These are phyloP conservation scores for Rosa lucieae DNA, from an alignment of 306 rosid species.

Conservation along the genomic window DNA sequence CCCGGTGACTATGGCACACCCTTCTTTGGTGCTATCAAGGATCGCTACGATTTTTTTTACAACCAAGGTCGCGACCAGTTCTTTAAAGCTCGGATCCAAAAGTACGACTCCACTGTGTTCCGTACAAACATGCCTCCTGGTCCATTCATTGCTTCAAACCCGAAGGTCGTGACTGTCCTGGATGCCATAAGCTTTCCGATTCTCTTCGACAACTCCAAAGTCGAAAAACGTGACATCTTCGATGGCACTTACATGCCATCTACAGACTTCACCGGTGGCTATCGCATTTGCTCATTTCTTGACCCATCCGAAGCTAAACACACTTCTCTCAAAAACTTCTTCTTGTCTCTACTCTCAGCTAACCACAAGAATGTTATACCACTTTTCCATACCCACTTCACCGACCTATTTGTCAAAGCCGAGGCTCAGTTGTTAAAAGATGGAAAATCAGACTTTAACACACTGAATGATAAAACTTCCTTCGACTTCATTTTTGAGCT, in stretches of 20 bases:
- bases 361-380: conserved; percentile 46
- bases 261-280: conserved; percentile 58
- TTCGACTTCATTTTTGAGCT: conserved; percentile 57
- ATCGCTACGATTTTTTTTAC: conserved; percentile 62
- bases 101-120: conserved; percentile 58
- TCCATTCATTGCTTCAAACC: conserved; percentile 56
- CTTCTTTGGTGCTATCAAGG: conserved; percentile 52
- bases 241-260: conserved; percentile 90
- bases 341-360: conserved; percentile 30
- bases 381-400: conserved; percentile 32
- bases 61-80: conserved; percentile 55
- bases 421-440: conserved; percentile 29
- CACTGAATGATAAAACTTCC: conserved; percentile 14
- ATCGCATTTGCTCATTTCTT: conserved; percentile 58
- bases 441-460: conserved; percentile 27
- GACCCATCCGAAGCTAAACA: conserved; percentile 65
- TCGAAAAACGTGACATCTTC: conserved; percentile 57
- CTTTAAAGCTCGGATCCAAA: conserved; percentile 43
- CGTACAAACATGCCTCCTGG: conserved; percentile 83
- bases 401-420: conserved; percentile 28
- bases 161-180: conserved; percentile 50
- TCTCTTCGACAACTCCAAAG: conserved; percentile 56
- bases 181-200: conserved; percentile 60
- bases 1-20: conserved; percentile 62
- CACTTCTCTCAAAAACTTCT: conserved; percentile 37